A percentile compares a stretch with the other conserved stretches of the same genome.
phyloP scores from a whole-genome alignment of 2,329 filamentous ascomycete genomes.

The Aspergillus flavus region DNA sequence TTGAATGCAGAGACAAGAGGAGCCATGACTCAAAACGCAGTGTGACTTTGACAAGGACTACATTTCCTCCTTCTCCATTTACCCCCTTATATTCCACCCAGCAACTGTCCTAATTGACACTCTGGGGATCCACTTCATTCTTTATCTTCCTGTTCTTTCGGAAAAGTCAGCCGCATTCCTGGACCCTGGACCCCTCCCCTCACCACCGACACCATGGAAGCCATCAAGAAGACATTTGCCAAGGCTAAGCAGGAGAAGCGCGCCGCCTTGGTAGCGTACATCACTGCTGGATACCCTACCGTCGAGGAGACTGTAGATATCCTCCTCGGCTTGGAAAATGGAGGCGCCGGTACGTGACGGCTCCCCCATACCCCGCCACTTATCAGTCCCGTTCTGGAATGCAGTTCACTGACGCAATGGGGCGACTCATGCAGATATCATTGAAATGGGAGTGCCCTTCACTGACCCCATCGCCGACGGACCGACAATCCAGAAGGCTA shows the following conservation, averaged over 20 bases:
- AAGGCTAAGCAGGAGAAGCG: constrained; percentile 61
- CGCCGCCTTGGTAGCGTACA: constrained; percentile 90
- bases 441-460: constrained; percentile 95
- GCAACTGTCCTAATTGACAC: not conserved
- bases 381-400: not conserved
- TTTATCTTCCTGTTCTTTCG: too few relatives aligned
- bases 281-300: constrained; percentile 89
- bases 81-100: not conserved
- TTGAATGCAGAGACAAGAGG: not conserved
- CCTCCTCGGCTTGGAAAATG: constrained; percentile 85
- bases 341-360: constrained; percentile 72
- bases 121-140: not conserved
- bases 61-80: constrained; percentile 7
- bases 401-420: not conserved
- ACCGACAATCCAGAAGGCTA: constrained; percentile 93
- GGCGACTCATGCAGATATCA: constrained; percentile 68
- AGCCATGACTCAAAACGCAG: not conserved
- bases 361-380: constrained; percentile 2
- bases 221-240: constrained; percentile 59
- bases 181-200: constrained; percentile 13
- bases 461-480: constrained; percentile 98
- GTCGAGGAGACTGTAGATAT: constrained; percentile 81
- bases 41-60: not conserved
- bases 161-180: not conserved
- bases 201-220: constrained; percentile 47